Conservation (phyloP, 805 yeast genomes). For the Myxozyma lipomycoides region DNA sequence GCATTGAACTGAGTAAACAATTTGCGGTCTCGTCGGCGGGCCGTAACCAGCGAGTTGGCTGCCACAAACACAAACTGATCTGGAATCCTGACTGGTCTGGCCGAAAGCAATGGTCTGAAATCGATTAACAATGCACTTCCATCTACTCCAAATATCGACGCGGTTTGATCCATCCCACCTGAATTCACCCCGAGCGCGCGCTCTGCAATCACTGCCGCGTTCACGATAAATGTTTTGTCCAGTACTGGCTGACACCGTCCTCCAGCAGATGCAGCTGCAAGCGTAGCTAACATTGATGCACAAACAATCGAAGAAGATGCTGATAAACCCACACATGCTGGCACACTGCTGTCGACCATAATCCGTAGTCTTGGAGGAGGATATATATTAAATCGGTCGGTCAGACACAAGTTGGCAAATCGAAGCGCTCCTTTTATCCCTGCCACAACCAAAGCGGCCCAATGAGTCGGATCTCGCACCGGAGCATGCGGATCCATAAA, state of each 20-base stretch:
- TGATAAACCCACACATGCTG: conserved; percentile 67
- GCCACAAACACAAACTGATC: conserved; percentile 47
- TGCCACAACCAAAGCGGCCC: conserved; percentile 70
- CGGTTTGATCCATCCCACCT: conserved; percentile 80
- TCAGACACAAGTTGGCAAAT: conserved; percentile 38
- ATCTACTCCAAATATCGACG: conserved; percentile 59
- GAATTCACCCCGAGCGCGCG: conserved; percentile 71
- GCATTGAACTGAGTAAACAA: conserved; percentile 67
- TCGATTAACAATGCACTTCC: conserved; percentile 57
- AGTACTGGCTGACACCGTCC: conserved; percentile 1
- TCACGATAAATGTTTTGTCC: conserved; percentile 40
- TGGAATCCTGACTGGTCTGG: conserved; percentile 41
- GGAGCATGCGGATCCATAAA: conserved; percentile 29
- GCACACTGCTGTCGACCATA: conserved; percentile 60
- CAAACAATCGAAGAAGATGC: conserved; percentile 72
- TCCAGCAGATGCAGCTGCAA: conserved; percentile 40
- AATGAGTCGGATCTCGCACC: conserved; percentile 41
- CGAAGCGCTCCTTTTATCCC: conserved; percentile 59
- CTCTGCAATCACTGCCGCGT: conserved; percentile 61
- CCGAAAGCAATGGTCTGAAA: conserved; percentile 57
- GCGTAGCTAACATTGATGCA: conserved; percentile 55
- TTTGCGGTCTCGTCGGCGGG: conserved; percentile 62
- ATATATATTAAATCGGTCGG: conserved; percentile 33
- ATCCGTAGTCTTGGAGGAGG: conserved; percentile 41
- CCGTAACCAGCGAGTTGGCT: conserved; percentile 58